A percentile compares a stretch with the other conserved stretches of the same genome.
Evolutionary conservation across 176 grass and related monocot species (phyloP).

Genomic region (Elymus sibiricus): DNA sequence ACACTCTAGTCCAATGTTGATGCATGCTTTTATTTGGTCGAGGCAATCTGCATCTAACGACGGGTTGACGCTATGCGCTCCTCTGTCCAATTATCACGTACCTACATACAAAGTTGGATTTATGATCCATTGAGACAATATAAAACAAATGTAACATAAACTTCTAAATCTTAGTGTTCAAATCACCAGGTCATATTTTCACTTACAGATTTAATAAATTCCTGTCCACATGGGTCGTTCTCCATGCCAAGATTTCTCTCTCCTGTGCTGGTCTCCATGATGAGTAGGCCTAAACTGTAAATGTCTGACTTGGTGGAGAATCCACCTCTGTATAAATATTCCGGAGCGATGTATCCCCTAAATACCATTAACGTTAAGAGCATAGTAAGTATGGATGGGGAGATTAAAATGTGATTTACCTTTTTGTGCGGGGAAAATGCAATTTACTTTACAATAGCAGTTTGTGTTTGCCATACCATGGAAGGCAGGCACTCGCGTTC

Average conservation of each 20-base stretch:
- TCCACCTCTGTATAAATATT: constrained; percentile 28
- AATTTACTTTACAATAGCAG: no score
- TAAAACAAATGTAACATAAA: background rate
- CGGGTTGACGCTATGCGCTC: background rate
- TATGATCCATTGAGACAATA: background rate
- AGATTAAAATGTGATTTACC: background rate
- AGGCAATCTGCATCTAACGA: background rate
- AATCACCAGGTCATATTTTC: background rate
- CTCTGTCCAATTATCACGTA: background rate
- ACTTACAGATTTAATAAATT: constrained; percentile 12
- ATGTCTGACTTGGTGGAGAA: background rate
- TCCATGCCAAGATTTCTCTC: background rate
- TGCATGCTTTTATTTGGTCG: background rate
- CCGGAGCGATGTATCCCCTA: constrained; percentile 3
- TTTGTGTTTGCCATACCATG: no score
- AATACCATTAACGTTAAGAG: background rate
- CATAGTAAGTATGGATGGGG: background rate
- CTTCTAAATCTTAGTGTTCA: background rate
- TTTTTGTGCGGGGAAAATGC: no score
- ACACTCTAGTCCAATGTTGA: background rate
- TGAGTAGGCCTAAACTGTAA: constrained; percentile 20
- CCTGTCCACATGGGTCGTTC: background rate
- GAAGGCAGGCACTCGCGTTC: no score
- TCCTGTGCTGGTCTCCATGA: background rate
- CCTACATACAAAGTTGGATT: background rate